Conservation (phyloP, 2,329 filamentous ascomycete species). For the Zymoseptoria crescenta region DNA sequence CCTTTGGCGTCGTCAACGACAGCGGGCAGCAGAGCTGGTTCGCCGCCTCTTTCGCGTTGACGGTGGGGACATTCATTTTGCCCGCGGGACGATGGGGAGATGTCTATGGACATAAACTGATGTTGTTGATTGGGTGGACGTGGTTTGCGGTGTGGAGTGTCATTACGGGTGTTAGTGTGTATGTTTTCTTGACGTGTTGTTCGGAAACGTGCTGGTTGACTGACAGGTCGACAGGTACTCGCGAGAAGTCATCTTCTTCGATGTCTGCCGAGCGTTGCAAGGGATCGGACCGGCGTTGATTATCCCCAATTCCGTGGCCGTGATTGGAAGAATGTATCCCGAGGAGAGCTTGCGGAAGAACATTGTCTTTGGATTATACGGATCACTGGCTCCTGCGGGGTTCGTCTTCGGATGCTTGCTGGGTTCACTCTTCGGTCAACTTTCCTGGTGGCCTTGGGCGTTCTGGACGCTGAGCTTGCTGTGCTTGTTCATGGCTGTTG, state of each 20-base stretch:
- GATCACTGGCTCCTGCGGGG: background rate
- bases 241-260: background rate
- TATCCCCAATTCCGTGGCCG: slow-evolving; percentile 4
- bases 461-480: slow-evolving; percentile 1
- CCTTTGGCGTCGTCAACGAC: background rate
- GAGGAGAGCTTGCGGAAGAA: background rate
- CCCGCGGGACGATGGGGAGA: slow-evolving; percentile 4
- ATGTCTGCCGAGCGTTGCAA: slow-evolving; percentile 3
- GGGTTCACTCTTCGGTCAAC: slow-evolving; percentile 3
- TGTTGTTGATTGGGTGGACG: slow-evolving; percentile 5
- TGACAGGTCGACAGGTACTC: background rate
- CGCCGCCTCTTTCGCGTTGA: slow-evolving; percentile 10
- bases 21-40: slow-evolving; percentile 5
- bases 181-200: too few relatives aligned
- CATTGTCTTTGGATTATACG: background rate
- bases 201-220: background rate
- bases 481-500: background rate
- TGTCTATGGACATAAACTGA: slow-evolving; percentile 8
- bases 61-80: slow-evolving; percentile 6
- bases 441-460: slow-evolving; percentile 6
- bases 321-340: slow-evolving; percentile 1
- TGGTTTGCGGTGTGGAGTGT: slow-evolving; percentile 7
- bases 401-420: slow-evolving; percentile 2
- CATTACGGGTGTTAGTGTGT: slow-evolving; percentile 1
- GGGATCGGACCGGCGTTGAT: slow-evolving; percentile 4